Percentiles rank a stretch among this genome's conserved stretches.
Conservation (phyloP, 179 eudicot genomes). For the Beta corolliflora region DNA sequence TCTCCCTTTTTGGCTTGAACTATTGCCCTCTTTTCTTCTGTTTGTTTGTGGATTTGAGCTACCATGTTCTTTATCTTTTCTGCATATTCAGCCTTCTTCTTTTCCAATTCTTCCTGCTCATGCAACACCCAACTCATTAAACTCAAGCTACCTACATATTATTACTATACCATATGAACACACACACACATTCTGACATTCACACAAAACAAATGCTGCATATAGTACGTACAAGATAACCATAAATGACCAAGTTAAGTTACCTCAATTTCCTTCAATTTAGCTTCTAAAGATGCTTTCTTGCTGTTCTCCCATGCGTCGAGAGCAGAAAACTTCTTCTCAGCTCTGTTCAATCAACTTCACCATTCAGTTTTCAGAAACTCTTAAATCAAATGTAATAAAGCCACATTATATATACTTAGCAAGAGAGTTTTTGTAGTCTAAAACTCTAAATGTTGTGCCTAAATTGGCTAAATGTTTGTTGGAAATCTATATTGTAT, state of each 20-base stretch:
- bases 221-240: not conserved
- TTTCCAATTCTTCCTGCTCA: conserved; percentile 69
- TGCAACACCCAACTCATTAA: not conserved
- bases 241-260: not conserved
- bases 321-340: conserved; percentile 66
- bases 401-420: too few relatives aligned
- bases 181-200: too few relatives aligned
- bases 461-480: too few relatives aligned
- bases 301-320: conserved; percentile 84
- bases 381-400: not conserved
- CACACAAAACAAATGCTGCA: not conserved
- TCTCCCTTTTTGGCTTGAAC: conserved; percentile 68
- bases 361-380: not conserved
- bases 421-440: too few relatives aligned
- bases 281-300: conserved; percentile 70
- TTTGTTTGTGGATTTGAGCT: conserved; percentile 70
- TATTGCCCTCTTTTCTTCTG: conserved; percentile 86
- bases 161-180: too few relatives aligned
- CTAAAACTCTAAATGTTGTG: too few relatives aligned
- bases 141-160: not conserved
- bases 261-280: conserved; percentile 70
- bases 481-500: too few relatives aligned
- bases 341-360: conserved; percentile 54
- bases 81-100: conserved; percentile 76
- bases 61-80: conserved; percentile 73